A percentile compares a stretch with the other conserved stretches of the same genome.
phyloP scores from a whole-genome alignment of 2,329 filamentous ascomycete species.

The Teratosphaeria viscida region DNA sequence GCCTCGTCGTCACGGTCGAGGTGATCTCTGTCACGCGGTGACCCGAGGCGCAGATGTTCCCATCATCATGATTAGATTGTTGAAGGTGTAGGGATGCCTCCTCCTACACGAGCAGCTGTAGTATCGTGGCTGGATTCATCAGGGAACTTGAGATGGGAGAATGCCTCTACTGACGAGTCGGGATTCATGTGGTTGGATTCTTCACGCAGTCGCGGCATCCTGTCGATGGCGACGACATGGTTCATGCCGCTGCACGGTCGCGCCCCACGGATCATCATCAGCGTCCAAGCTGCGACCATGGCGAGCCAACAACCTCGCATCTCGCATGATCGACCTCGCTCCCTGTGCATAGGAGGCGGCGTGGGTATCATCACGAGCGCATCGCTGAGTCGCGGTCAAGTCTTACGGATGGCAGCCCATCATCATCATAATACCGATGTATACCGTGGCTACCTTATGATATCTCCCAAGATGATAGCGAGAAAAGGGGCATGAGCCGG shows the following conservation, averaged over 20 bases:
- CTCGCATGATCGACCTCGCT: neutral
- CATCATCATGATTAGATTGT: neutral
- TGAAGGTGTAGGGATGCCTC: neutral
- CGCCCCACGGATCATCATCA: neutral
- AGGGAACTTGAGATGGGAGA: neutral
- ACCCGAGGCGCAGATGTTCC: too few species aligned
- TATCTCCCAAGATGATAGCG: neutral
- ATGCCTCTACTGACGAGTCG: too few species aligned
- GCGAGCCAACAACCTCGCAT: neutral
- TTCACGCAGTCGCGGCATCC: neutral
- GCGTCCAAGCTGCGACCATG: neutral
- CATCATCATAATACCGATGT: neutral
- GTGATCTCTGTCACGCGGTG: neutral
- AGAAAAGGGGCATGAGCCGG: neutral
- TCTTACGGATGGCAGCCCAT: neutral
- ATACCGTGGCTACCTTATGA: neutral
- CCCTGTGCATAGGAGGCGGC: neutral
- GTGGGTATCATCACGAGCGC: neutral
- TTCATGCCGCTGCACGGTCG: neutral
- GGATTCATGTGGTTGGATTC: neutral
- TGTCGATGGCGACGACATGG: neutral
- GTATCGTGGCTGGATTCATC: neutral
- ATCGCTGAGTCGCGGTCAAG: neutral
- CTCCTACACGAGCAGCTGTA: neutral
- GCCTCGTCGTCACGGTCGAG: neutral